These are phyloP conservation scores for Linnemannia elongata DNA, from an alignment of 192 early-diverging fungal species.

Conservation along the genomic window DNA sequence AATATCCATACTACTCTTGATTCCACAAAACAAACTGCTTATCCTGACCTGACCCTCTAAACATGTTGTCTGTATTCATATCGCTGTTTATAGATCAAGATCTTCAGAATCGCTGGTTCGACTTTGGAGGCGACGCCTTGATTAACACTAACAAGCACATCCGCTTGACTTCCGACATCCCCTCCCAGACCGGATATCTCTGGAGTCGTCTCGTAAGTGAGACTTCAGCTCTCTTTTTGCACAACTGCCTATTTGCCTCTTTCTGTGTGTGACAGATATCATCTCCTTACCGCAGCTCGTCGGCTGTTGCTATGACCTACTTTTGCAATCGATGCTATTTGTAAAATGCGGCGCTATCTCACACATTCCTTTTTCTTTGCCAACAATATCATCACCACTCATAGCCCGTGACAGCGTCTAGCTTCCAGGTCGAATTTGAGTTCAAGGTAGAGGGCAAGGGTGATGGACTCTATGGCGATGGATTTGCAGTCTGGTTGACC, in stretches of 20 bases:
- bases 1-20: no score
- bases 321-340: background rate
- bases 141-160: constrained; percentile 91
- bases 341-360: background rate
- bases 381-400: background rate
- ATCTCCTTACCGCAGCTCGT: constrained; percentile 24
- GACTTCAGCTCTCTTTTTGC: background rate
- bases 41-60: background rate
- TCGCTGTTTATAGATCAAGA: constrained; percentile 70
- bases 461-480: constrained; percentile 90
- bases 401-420: constrained; percentile 73
- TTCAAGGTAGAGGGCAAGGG: constrained; percentile 87
- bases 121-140: constrained; percentile 93
- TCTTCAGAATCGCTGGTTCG: constrained; percentile 90
- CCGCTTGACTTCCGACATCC: constrained; percentile 86
- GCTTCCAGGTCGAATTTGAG: constrained; percentile 94
- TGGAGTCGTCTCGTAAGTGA: constrained; percentile 77
- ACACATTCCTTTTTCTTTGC: background rate
- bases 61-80: background rate
- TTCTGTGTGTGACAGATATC: constrained; percentile 5
- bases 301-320: background rate
- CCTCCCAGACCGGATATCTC: constrained; percentile 85
- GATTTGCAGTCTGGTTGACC: constrained; percentile 96
- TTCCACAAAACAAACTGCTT: no score
- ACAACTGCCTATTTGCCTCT: background rate